A percentile compares a stretch with the other conserved stretches of the same genome.
Conservation (phyloP, 2,329 filamentous ascomycete genomes). For the Neonectria coccinea region DNA sequence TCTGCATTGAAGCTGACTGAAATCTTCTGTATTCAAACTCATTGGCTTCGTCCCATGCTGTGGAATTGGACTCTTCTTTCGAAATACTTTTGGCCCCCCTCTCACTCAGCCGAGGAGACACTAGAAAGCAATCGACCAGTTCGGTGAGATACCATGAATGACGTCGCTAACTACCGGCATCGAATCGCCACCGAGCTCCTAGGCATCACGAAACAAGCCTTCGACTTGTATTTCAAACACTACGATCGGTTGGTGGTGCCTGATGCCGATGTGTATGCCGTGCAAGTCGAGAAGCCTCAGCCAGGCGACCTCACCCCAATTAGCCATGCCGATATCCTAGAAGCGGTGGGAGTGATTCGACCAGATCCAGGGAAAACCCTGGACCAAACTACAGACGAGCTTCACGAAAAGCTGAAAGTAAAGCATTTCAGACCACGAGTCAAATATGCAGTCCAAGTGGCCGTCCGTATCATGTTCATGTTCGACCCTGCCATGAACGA, state of each 20-base stretch:
- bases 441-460: neutral
- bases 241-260: neutral
- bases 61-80: too few species aligned
- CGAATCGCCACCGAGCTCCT: constrained; percentile 1
- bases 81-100: too few species aligned
- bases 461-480: neutral
- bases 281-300: constrained; percentile 1
- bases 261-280: neutral
- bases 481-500: neutral
- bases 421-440: neutral
- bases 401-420: neutral
- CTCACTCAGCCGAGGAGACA: too few species aligned
- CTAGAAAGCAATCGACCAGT: too few species aligned
- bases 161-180: neutral
- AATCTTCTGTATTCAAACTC: too few species aligned
- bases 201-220: neutral
- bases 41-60: too few species aligned
- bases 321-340: neutral
- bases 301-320: neutral
- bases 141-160: too few species aligned
- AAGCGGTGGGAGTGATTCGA: neutral
- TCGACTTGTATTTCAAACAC: neutral
- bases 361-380: neutral
- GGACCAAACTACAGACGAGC: neutral
- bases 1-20: too few species aligned